Percentiles rank a stretch among this genome's conserved stretches.
These are phyloP conservation scores for Sanghuangporus sanghuang DNA, from an alignment of 1,284 basidiomycete species.

Conservation along the genomic window DNA sequence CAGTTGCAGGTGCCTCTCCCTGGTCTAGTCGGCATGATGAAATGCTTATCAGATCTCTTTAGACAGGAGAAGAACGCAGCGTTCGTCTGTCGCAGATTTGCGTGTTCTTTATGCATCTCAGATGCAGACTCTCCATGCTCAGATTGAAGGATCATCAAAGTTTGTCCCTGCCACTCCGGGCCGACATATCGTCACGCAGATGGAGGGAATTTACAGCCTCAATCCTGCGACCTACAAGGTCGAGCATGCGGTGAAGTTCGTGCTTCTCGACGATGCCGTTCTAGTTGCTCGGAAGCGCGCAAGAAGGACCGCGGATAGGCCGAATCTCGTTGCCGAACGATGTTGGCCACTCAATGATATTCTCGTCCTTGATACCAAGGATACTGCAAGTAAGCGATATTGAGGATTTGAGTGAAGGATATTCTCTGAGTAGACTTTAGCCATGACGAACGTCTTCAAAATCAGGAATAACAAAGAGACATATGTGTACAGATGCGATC, in stretches of 20 bases:
- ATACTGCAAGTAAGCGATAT: conserved; percentile 69
- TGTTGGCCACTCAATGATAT: conserved; percentile 94
- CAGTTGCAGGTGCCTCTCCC: conserved; percentile 37
- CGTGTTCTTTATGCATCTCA: conserved; percentile 92
- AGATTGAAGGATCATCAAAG: conserved; percentile 95
- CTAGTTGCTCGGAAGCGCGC: conserved; percentile 72
- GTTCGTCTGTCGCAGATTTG: conserved; percentile 90
- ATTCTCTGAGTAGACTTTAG: conserved; percentile 34
- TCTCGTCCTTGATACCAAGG: conserved; percentile 92
- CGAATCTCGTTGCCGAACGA: conserved; percentile 85
- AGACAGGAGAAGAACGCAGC: conserved; percentile 62
- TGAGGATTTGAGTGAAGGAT: neutral
- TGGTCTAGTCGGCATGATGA: conserved; percentile 20
- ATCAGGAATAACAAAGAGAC: conserved; percentile 91
- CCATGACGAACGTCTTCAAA: conserved; percentile 94
- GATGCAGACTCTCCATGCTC: conserved; percentile 85
- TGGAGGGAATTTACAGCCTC: conserved; percentile 79
- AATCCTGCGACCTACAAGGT: conserved; percentile 96
- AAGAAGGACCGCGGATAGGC: conserved; percentile 45
- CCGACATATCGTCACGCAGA: conserved; percentile 86
- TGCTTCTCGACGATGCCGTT: conserved; percentile 88
- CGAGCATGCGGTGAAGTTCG: conserved; percentile 82
- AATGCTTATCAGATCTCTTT: neutral
- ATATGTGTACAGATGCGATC: conserved; percentile 87
- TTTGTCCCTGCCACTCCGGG: conserved; percentile 89